phyloP scores from a whole-genome alignment of 768 basidiomycete genomes.

The Trametes elegans region DNA sequence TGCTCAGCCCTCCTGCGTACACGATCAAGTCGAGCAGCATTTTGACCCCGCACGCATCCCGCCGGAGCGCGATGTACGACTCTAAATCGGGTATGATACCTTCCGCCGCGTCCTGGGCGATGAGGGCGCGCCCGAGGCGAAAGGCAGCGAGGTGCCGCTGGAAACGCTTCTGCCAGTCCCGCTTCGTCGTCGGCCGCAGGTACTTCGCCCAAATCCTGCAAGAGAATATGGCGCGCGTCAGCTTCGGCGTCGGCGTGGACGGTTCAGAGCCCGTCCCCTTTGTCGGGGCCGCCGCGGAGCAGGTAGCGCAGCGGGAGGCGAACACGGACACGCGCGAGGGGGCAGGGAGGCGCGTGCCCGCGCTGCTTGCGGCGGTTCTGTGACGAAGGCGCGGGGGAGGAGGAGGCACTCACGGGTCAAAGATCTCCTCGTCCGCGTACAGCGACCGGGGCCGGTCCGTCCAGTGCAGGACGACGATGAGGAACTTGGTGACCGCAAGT shows the following conservation, averaged over 20 bases:
- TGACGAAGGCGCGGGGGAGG: not conserved
- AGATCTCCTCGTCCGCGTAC: constrained; percentile 15
- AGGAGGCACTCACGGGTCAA: constrained; percentile 21
- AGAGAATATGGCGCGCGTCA: no score
- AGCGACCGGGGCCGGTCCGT: constrained; percentile 12
- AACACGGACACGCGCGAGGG: not conserved
- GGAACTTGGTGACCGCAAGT: constrained; percentile 40
- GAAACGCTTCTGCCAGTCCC: constrained; percentile 44
- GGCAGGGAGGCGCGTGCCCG: not conserved
- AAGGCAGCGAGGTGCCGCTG: constrained; percentile 33
- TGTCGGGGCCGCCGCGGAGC: not conserved
- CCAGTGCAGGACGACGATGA: constrained; percentile 20
- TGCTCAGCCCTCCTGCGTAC: constrained; percentile 44
- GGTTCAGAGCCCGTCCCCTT: no score
- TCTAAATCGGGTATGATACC: constrained; percentile 41
- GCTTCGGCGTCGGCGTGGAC: no score
- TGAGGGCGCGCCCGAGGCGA: constrained; percentile 33
- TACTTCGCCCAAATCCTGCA: constrained; percentile 41
- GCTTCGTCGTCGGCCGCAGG: constrained; percentile 31
- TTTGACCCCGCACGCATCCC: constrained; percentile 47
- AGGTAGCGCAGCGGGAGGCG: not conserved
- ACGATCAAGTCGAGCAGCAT: constrained; percentile 54
- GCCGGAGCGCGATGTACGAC: constrained; percentile 44
- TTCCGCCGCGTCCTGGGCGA: constrained; percentile 27
- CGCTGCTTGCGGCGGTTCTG: no score